phyloP scores from a whole-genome alignment of 495 filamentous ascomycete genomes.

The Chaetomium cochliodes region DNA sequence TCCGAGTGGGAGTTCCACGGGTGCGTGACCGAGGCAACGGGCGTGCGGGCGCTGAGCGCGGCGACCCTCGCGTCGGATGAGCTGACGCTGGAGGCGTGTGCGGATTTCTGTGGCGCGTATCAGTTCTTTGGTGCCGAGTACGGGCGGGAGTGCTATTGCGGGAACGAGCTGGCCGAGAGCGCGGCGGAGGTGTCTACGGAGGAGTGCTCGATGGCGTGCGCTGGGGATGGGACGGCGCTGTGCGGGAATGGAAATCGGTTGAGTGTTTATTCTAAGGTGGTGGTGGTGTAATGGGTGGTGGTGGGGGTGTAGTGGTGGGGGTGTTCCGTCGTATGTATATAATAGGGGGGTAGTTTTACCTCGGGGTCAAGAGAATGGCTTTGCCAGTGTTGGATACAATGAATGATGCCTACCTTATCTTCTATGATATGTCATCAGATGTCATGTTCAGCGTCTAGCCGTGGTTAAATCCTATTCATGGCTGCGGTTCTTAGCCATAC shows the following conservation, averaged over 20 bases:
- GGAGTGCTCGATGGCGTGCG: conserved; percentile 45
- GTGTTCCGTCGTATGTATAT: conserved; percentile 6
- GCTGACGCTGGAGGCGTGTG: conserved; percentile 45
- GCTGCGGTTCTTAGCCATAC: no score
- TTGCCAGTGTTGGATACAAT: no score
- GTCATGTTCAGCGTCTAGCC: no score
- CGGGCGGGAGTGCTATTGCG: conserved; percentile 41
- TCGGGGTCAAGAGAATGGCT: no score
- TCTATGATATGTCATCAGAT: no score
- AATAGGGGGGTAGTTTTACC: background rate
- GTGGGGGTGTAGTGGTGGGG: background rate
- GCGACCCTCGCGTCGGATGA: conserved; percentile 20
- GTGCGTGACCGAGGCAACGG: conserved; percentile 42
- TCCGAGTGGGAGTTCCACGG: conserved; percentile 34
- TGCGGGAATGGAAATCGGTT: conserved; percentile 46
- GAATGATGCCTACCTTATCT: no score
- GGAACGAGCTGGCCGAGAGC: conserved; percentile 35
- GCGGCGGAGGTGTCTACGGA: conserved; percentile 22
- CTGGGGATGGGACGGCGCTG: conserved; percentile 37
- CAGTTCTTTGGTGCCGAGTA: conserved; percentile 45
- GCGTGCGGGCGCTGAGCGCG: conserved; percentile 30
- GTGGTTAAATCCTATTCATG: no score
- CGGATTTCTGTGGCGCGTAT: conserved; percentile 36
- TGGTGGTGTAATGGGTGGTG: background rate
- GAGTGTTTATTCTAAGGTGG: conserved; percentile 25